Base-by-base conservation (phyloP, 75 land plant genomes). In the Picea sitchensis region DNA sequence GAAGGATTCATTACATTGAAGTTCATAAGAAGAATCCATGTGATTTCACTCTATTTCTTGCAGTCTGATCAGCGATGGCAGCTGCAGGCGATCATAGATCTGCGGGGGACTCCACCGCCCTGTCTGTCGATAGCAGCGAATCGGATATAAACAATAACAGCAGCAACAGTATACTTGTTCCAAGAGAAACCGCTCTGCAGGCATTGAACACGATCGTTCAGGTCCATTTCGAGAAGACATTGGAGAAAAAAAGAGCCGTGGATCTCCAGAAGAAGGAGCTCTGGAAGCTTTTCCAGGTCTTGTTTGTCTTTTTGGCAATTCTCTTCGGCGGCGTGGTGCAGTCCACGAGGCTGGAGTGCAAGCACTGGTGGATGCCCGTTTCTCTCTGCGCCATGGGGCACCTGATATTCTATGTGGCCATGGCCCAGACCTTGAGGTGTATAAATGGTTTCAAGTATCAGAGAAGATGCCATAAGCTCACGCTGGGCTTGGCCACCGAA, bases 391-490 rank as follows among this genome's bases (percentile, higher is more conserved):
- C 88, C 51, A 83, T 94, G 18, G 75, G 85, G 31, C 91, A 88
- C 80, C 79, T 86, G 71, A 80, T 87, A 67, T 92, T 92, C 88
- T 92, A 94, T 77, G 92, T 90, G 79, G 83, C 91, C 11, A 92
- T 92, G 71, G 92, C 92, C 2, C 94, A 94, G 74, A 89, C 91
- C 47, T 83, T 92, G 34, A 68, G 91, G 12, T 89, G 91, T 88
- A 90, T 94, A 82, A 94, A 94, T 78, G 94, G 89, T 17, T 92
- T 94, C 82, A 89, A 86, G 91, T 94, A 94, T 80, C 94, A 92
- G 84, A 31, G 96, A 60, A 34, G 96, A 26, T 94, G 96, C 86
- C 96, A 94, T 78, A 92, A 94, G 88, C 87, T 92, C 61, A 94
- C 94, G 7, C 87, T 94, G 1, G 90, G 91, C 17, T 59, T 94